These are phyloP conservation scores for Trichoderma oligosporum DNA, from an alignment of 2,329 filamentous ascomycete species.

Conservation along the genomic window DNA sequence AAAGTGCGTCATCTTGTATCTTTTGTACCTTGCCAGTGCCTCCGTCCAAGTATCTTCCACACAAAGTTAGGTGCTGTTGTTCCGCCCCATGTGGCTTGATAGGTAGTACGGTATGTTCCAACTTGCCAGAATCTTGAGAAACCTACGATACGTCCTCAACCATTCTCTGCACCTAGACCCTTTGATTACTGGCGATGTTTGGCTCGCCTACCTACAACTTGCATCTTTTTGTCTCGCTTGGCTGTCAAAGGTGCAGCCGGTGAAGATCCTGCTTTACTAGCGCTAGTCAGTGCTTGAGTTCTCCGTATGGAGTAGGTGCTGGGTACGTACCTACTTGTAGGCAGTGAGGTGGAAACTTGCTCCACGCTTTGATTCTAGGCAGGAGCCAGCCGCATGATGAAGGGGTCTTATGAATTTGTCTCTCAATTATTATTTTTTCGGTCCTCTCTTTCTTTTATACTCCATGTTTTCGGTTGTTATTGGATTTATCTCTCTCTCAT, in stretches of 20 bases:
- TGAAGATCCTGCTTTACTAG: conserved; percentile 19
- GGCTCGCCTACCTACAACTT: conserved; percentile 2
- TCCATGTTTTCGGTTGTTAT: background rate
- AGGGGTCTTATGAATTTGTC: background rate
- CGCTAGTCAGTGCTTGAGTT: no score
- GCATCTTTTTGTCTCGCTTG: conserved; percentile 10
- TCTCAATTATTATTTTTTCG: no score
- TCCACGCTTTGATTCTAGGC: background rate
- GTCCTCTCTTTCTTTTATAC: background rate
- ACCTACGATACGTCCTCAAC: no score
- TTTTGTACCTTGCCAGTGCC: no score
- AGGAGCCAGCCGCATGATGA: background rate
- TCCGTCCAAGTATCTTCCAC: no score
- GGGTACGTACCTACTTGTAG: no score
- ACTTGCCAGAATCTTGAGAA: no score
- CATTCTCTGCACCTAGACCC: no score
- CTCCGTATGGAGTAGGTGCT: no score
- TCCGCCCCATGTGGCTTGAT: background rate
- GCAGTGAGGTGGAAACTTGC: background rate
- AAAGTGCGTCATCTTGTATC: no score
- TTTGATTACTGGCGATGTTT: background rate
- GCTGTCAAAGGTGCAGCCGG: conserved; percentile 17
- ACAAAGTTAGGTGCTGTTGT: no score
- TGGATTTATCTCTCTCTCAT: background rate
- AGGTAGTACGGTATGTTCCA: background rate